Conservation (phyloP, 2,329 filamentous ascomycete species). For the Exophiala bonariae region DNA sequence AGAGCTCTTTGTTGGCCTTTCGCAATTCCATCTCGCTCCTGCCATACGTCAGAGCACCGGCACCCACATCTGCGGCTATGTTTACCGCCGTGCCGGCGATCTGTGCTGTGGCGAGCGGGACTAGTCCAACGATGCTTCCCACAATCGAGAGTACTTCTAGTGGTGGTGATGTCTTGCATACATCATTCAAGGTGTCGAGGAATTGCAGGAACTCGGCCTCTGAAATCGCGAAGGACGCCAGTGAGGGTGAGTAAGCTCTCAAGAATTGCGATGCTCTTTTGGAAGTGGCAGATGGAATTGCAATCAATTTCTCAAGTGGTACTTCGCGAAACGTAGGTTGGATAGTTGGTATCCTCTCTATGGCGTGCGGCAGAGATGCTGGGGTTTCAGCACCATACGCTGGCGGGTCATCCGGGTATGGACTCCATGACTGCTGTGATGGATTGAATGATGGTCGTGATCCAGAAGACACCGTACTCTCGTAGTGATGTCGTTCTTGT, state of each 20-base stretch:
- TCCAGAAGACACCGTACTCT: no score
- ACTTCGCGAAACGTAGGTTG: no score
- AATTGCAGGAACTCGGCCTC: conserved; percentile 37
- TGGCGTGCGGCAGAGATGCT: no score
- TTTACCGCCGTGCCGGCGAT: conserved; percentile 29
- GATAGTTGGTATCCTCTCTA: no score
- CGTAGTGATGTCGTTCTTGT: no score
- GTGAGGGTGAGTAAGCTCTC: conserved; percentile 10
- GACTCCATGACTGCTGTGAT: no score
- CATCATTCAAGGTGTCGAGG: conserved; percentile 31
- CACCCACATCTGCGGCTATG: conserved; percentile 26
- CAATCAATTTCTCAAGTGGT: conserved; percentile 8
- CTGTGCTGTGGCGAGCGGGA: conserved; percentile 30
- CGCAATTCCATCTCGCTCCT: conserved; percentile 27
- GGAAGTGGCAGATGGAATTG: conserved; percentile 6
- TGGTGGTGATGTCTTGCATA: conserved; percentile 29
- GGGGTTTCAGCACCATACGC: no score
- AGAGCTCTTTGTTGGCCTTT: conserved; percentile 31
- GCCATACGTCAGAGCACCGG: conserved; percentile 28
- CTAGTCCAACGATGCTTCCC: conserved; percentile 28
- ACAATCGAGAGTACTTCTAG: conserved; percentile 31
- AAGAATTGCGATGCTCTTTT: conserved; percentile 11
- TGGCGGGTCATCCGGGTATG: no score
- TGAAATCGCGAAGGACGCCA: conserved; percentile 47
- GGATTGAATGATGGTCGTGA: no score